Conservation (phyloP, 345 rosid genomes). For the Melastoma malabathricum region DNA sequence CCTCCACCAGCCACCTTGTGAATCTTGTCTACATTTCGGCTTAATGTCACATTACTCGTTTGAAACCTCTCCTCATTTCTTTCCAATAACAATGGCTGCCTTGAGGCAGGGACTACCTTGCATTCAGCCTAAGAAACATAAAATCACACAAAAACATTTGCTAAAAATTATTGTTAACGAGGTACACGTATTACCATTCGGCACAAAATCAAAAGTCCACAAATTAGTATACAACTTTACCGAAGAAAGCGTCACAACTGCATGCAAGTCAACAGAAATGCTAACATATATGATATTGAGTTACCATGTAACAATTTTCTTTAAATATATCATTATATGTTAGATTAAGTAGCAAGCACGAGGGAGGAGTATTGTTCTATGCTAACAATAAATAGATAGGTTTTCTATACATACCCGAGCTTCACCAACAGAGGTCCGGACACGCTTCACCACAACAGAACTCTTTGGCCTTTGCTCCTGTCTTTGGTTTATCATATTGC, state of each 20-base stretch:
- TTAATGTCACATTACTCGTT: slow-evolving; percentile 32
- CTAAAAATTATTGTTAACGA: too few relatives aligned
- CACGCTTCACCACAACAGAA: slow-evolving; percentile 67
- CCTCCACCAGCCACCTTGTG: slow-evolving; percentile 70
- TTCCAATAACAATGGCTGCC: slow-evolving; percentile 44
- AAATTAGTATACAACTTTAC: too few relatives aligned
- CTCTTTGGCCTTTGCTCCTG: slow-evolving; percentile 62
- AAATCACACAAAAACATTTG: too few relatives aligned
- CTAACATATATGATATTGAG: too few relatives aligned
- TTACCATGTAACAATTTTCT: too few relatives aligned
- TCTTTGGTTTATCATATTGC: slow-evolving; percentile 46
- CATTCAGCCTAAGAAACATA: slow-evolving; percentile 34
- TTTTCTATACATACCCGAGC: slow-evolving; percentile 49
- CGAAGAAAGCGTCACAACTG: too few relatives aligned
- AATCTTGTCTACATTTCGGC: slow-evolving; percentile 61
- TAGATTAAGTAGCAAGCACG: too few relatives aligned
- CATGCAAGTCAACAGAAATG: too few relatives aligned
- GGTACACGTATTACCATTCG: too few relatives aligned
- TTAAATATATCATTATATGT: too few relatives aligned
- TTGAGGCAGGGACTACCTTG: slow-evolving; percentile 29
- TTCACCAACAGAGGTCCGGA: slow-evolving; percentile 50
- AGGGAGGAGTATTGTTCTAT: too few relatives aligned
- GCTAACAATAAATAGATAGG: background rate
- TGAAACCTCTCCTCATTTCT: slow-evolving; percentile 55
- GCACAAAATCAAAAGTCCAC: too few relatives aligned